These are phyloP conservation scores for Echium plantagineum DNA, from an alignment of 257 asterid genomes.

Conservation along the genomic window DNA sequence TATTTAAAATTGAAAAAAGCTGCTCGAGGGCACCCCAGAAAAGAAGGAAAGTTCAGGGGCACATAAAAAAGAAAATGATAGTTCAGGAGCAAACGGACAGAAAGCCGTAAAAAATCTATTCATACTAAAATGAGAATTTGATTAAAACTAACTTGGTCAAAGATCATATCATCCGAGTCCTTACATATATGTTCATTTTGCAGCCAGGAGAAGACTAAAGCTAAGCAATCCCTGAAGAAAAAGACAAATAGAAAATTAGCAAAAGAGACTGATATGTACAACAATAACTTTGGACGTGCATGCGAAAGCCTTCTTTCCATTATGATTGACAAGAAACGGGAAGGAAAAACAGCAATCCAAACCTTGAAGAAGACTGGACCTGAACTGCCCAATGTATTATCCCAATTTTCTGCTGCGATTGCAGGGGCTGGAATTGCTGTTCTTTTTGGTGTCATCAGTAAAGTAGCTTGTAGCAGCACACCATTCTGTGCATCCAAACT, in stretches of 20 bases:
- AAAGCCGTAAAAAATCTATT: too few relatives aligned
- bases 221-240: constrained; percentile 36
- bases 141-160: too few relatives aligned
- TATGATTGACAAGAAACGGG: constrained; percentile 45
- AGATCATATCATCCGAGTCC: neutral
- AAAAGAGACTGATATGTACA: constrained; percentile 36
- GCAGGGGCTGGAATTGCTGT: constrained; percentile 93
- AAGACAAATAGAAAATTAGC: constrained; percentile 25
- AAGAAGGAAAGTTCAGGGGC: too few relatives aligned
- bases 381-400: constrained; percentile 54
- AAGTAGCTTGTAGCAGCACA: constrained; percentile 40
- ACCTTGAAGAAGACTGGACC: constrained; percentile 73
- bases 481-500: constrained; percentile 49
- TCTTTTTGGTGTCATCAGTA: constrained; percentile 48
- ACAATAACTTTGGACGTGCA: constrained; percentile 54
- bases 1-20: too few relatives aligned
- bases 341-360: constrained; percentile 30
- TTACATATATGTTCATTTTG: constrained; percentile 5
- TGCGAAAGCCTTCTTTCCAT: constrained; percentile 84
- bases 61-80: too few relatives aligned
- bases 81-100: too few relatives aligned
- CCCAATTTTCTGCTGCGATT: constrained; percentile 66
- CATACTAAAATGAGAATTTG: neutral
- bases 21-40: too few relatives aligned
- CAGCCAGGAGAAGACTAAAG: constrained; percentile 45